Evolutionary conservation across 768 basidiomycete species (phyloP).

Genomic region (Gloeostereum incarnatum): DNA sequence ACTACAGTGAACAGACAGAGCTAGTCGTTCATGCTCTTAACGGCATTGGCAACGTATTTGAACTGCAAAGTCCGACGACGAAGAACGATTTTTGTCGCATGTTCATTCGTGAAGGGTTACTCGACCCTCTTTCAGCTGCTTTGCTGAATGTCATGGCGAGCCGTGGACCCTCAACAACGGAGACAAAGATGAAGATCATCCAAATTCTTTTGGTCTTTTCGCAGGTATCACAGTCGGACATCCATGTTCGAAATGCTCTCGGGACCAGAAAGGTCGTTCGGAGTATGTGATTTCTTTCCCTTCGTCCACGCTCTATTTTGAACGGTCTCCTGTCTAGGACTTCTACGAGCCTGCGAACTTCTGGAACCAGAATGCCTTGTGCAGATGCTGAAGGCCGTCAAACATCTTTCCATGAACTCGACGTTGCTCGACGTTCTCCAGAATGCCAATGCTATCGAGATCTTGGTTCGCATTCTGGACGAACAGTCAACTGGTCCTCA

Average conservation of each 20-base stretch:
- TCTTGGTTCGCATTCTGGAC: conserved; percentile 77
- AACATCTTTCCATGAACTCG: conserved; percentile 92
- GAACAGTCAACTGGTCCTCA: conserved; percentile 73
- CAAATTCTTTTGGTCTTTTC: conserved; percentile 87
- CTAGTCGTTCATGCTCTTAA: conserved; percentile 91
- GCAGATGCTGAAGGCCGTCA: conserved; percentile 87
- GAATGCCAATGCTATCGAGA: conserved; percentile 91
- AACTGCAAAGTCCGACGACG: conserved; percentile 91
- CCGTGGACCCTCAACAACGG: conserved; percentile 51
- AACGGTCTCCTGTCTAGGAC: conserved; percentile 33
- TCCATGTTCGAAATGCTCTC: conserved; percentile 86
- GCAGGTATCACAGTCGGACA: conserved; percentile 93
- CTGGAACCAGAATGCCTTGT: conserved; percentile 86
- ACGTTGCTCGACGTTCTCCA: conserved; percentile 88
- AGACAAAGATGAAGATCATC: conserved; percentile 84
- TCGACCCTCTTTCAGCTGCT: conserved; percentile 88
- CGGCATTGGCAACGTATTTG: conserved; percentile 92
- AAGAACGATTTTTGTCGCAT: conserved; percentile 98
- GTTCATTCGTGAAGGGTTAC: conserved; percentile 92
- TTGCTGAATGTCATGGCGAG: conserved; percentile 81
- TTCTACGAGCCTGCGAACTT: conserved; percentile 80
- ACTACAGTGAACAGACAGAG: conserved; percentile 85
- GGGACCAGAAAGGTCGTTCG: conserved; percentile 84
- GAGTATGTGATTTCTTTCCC: conserved; percentile 42
- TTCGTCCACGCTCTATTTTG: conserved; percentile 2